Base-by-base conservation (phyloP, 768 basidiomycete genomes). In the Mycena filopes region DNA sequence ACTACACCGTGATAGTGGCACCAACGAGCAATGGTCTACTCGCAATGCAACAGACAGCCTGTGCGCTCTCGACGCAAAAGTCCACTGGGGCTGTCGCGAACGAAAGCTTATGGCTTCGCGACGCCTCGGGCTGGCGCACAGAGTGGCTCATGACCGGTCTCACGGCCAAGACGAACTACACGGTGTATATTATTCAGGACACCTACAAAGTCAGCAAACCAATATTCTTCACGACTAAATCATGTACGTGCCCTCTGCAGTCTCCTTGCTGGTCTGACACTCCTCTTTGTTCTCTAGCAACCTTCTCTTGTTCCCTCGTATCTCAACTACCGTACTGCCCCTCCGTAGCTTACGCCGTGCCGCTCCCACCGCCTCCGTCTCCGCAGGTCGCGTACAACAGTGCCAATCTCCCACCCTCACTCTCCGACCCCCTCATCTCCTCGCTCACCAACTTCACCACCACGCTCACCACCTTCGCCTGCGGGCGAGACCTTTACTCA, bases 401-500 rank as follows among this genome's bases (percentile, higher is more conserved):
- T 9, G 75, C 78, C 15, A 87, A 82, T 23, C 77, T 94, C 15
- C 88, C 90, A 0, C 63, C 72, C 5, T 60, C 68, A 23, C 72
- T 93, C n/a, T 78, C 84, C 21, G 71, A 73, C 13, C 83, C 85
- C 9, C 82, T 94, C 45, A 70, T 89, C 45, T 78, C 82, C 25
- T 86, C 85, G 63, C 76, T 96, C 67, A 76, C 87, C 51, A 93
- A 94, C 77, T 94, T 96, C 76, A 90, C 93, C 1, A 82, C 83
- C 1, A 84, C 87, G 21, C 86, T 96, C 11, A 83, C 85, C 33
- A 91, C 90, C 4, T 87, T 89, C 65, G 86, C 93, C 1, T 96
- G 95, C 73, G 92, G 92, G 20, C 85, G 92, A 29, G 93, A 95
- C 72, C 72, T 81, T 58, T 96, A 94, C 78, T 94, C 92, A 8